Evolutionary conservation across 1,139 yeast species (phyloP).

Genomic region (Zygosaccharomyces pseudobailii): DNA sequence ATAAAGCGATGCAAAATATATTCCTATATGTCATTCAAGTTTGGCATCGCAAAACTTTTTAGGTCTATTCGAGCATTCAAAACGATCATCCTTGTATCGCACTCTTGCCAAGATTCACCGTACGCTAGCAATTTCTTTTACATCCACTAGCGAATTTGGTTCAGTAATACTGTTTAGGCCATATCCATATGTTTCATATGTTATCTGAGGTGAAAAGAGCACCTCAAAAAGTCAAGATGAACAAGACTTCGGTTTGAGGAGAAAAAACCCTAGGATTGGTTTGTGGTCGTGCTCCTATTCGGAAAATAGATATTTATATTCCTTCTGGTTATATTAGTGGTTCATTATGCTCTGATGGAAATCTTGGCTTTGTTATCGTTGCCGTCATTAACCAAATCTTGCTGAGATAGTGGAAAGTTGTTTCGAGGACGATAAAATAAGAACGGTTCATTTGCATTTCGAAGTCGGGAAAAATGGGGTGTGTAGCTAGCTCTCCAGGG

Average conservation of each 20-base stretch:
- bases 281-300: background rate
- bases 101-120: background rate
- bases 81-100: no score
- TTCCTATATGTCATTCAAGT: no score
- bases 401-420: no score
- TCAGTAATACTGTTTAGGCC: background rate
- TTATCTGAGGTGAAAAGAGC: background rate
- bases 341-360: no score
- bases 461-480: conserved; percentile 48
- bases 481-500: conserved; percentile 52
- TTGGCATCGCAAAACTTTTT: no score
- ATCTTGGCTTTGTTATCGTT: no score
- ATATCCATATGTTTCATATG: background rate
- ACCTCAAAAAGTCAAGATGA: conserved; percentile 2
- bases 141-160: no score
- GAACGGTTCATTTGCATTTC: no score
- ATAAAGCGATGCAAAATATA: no score
- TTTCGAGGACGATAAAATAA: no score
- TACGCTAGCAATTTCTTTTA: background rate
- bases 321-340: background rate
- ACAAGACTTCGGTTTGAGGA: background rate
- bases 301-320: background rate
- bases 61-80: no score
- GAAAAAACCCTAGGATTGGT: background rate
- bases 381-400: no score